Conservation (phyloP, 164 flowering plant genomes). For the Vitis labrusca region DNA sequence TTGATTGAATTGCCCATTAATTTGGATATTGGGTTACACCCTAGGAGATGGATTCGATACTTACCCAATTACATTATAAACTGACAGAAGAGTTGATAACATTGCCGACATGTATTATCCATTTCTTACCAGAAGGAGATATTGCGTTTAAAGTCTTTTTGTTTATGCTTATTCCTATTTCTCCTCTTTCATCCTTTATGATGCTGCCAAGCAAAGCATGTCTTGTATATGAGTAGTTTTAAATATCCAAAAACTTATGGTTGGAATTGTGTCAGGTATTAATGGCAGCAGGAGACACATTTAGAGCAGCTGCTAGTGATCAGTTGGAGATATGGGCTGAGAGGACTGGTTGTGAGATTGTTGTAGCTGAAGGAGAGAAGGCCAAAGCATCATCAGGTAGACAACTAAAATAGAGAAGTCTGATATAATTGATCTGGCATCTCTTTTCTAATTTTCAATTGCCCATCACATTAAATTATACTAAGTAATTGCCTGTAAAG, state of each 20-base stretch:
- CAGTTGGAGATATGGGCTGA: constrained; percentile 97
- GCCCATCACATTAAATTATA: neutral
- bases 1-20: too few relatives aligned
- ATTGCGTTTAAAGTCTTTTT: neutral
- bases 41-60: too few relatives aligned
- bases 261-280: constrained; percentile 56
- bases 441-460: neutral
- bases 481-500: neutral
- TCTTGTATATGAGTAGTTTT: neutral
- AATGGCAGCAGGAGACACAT: constrained; percentile 98
- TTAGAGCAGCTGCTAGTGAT: constrained; percentile 98
- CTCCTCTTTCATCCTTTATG: neutral
- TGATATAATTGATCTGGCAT: neutral
- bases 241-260: constrained; percentile 1
- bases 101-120: neutral
- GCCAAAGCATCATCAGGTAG: constrained; percentile 92
- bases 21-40: neutral
- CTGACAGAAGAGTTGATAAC: neutral
- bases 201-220: neutral
- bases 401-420: neutral
- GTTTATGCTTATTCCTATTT: neutral
- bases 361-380: constrained; percentile 72
- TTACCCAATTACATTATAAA: neutral
- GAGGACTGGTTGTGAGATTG: constrained; percentile 91
- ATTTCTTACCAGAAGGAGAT: neutral